phyloP scores from a whole-genome alignment of 768 basidiomycete genomes.

The Tricholoma matsutake region DNA sequence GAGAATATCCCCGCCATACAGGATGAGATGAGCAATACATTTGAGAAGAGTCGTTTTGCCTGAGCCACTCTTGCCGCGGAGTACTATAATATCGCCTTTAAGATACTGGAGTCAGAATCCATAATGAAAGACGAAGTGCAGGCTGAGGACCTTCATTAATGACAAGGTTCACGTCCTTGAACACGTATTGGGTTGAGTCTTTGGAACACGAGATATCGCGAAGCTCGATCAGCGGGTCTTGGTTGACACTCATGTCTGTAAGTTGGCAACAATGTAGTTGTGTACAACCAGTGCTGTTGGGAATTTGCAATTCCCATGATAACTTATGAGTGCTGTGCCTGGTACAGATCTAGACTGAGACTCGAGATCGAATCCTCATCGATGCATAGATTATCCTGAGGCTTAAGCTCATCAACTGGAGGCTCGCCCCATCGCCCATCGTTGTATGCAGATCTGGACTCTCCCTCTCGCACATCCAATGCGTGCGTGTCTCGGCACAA shows the following conservation, averaged over 20 bases:
- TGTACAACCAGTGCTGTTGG: background rate
- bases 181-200: conserved; percentile 44
- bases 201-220: conserved; percentile 47
- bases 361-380: too few species aligned
- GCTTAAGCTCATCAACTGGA: too few species aligned
- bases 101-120: background rate
- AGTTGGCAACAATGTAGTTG: background rate
- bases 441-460: too few species aligned
- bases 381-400: too few species aligned
- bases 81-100: conserved; percentile 63
- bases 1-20: conserved; percentile 63
- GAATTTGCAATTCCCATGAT: too few species aligned
- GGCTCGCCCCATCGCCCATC: too few species aligned
- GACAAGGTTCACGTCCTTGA: conserved; percentile 57
- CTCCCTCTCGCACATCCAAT: too few species aligned
- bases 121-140: background rate
- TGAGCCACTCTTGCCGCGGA: conserved; percentile 79
- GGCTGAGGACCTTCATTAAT: conserved; percentile 49
- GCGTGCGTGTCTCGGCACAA: too few species aligned
- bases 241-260: background rate
- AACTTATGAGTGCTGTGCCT: too few species aligned
- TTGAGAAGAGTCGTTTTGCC: conserved; percentile 84
- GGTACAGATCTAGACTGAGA: too few species aligned
- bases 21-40: conserved; percentile 75
- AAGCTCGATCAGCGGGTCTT: conserved; percentile 47